Conservation (phyloP, 1,139 yeast genomes). For the Hansenula sp. region DNA sequence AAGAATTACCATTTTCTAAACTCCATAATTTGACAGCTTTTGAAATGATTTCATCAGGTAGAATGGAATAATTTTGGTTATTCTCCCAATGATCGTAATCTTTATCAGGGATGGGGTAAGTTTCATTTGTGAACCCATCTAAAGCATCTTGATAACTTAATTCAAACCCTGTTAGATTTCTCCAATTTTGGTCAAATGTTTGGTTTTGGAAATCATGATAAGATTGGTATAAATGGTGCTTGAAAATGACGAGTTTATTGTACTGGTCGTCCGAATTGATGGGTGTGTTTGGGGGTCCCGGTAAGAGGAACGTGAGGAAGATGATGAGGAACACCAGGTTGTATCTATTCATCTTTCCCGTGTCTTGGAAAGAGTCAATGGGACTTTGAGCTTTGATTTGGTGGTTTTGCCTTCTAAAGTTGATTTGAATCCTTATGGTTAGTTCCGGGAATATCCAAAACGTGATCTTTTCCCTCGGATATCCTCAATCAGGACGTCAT, state of each 20-base stretch:
- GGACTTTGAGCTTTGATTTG: neutral
- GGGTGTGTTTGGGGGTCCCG: constrained; percentile 32
- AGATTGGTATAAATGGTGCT: constrained; percentile 31
- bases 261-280: constrained; percentile 29
- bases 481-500: too few species aligned
- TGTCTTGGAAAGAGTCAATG: neutral
- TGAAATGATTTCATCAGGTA: constrained; percentile 56
- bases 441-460: too few species aligned
- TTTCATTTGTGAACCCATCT: constrained; percentile 37
- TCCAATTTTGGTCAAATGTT: constrained; percentile 53
- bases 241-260: constrained; percentile 22
- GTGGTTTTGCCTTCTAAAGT: neutral
- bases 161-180: constrained; percentile 70
- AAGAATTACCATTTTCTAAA: constrained; percentile 22
- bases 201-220: constrained; percentile 35
- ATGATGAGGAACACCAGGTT: constrained; percentile 21
- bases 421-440: too few species aligned
- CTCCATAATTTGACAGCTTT: constrained; percentile 51
- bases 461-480: too few species aligned
- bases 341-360: constrained; percentile 16
- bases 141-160: constrained; percentile 56
- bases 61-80: constrained; percentile 47
- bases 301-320: constrained; percentile 28
- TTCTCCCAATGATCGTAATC: constrained; percentile 49
- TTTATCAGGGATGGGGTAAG: constrained; percentile 55